phyloP scores from a whole-genome alignment of 768 basidiomycete species.

The Exsudoporus frostii region DNA sequence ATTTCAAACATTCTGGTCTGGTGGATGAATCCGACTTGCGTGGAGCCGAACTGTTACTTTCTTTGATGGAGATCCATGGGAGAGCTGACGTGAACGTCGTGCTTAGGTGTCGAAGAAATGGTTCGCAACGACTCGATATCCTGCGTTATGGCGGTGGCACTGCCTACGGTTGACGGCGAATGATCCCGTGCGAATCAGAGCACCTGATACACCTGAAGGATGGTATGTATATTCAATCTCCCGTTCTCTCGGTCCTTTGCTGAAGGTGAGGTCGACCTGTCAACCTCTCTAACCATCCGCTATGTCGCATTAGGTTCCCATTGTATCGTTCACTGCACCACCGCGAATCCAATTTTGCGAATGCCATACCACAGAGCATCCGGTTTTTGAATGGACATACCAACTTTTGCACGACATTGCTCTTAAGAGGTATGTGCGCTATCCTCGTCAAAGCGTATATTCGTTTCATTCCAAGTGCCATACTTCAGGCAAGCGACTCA shows the following conservation, averaged over 20 bases:
- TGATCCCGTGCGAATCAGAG: conserved; percentile 64
- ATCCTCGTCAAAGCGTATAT: not conserved
- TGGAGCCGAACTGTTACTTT: not conserved
- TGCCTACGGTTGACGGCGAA: conserved; percentile 69
- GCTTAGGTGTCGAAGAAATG: conserved; percentile 42
- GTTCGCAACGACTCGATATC: conserved; percentile 46
- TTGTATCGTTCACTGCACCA: conserved; percentile 80
- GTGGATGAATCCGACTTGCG: not conserved
- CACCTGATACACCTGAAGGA: conserved; percentile 62
- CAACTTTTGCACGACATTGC: conserved; percentile 81
- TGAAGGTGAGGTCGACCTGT: not conserved
- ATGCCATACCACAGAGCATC: conserved; percentile 72
- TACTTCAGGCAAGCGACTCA: conserved; percentile 62
- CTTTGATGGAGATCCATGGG: not conserved
- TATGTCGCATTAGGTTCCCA: conserved; percentile 43
- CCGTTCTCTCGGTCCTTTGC: not conserved
- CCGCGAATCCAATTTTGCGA: conserved; percentile 79
- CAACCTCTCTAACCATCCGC: not conserved
- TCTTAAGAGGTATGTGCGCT: conserved; percentile 47
- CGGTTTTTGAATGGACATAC: conserved; percentile 82
- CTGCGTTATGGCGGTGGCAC: conserved; percentile 74
- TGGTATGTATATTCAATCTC: conserved; percentile 49
- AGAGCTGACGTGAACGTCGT: not conserved
- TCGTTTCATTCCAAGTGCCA: not conserved
- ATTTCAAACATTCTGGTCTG: not conserved